Evolutionary conservation across 1,139 yeast genomes (phyloP), one percentile per base, ranked within the genome.

Genomic region (Blastobotrys serpentis): DNA sequence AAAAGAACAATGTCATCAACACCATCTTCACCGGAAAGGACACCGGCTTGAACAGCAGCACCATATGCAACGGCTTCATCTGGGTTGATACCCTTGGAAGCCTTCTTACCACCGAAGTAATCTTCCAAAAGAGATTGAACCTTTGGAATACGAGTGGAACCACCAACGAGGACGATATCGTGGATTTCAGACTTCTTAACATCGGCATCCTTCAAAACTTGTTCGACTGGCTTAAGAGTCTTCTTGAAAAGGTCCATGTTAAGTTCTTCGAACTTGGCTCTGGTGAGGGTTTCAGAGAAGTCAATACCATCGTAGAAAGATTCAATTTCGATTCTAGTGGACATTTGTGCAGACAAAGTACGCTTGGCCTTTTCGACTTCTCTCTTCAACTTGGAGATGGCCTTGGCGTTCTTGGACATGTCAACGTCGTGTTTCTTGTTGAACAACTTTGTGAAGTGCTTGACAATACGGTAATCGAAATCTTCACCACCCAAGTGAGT

Each of bases 341-440:
- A 95, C 63, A 97, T 87, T 63, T 92, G 92, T 61, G 97, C 88
- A 55, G 98, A 90, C 69, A 90, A 83, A 59, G 98, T 89, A 82
- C 98, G 86, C 95, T 90, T 90, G 63, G 98, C 98, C 78, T 97
- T 88, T 81, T 90, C 98, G 78, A 96, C 90, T 67, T 97, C 96
- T 67, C 97, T 90, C 84, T 97, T 87, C 74, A 90, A 82, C 82
- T 97, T 89, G 79, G 97, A 86, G 71, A 90, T 81, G 71, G 98
- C 96, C 81, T 97, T 86, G 70, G 94, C 86, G 75, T 90, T 95
- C 64, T 75, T 74, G 61, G 96, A 82, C 72, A 90, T 82, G 73
- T 90, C 98, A 75, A 79, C 77, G 79, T 92, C 90, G 73, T 94
- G 85, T 85, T 90, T 90, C 83, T 88, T 86, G 82, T 88, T 84